phyloP scores from a whole-genome alignment of 2,329 filamentous ascomycete species.

The Aspergillus calidoustus region DNA sequence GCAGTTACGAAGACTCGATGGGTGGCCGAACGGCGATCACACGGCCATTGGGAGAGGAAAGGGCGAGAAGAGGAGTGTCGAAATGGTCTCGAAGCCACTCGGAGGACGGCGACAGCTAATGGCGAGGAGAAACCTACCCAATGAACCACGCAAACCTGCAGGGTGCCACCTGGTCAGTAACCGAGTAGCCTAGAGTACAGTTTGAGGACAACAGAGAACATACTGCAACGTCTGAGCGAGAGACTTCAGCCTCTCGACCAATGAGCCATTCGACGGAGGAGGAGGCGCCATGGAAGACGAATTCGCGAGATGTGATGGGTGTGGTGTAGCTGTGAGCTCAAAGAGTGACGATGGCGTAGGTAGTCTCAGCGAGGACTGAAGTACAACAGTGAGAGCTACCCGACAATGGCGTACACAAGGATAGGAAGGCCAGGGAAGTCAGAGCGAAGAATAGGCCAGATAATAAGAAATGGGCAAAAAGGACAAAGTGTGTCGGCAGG shows the following conservation, averaged over 20 bases:
- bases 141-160: slow-evolving; percentile 72
- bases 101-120: not conserved
- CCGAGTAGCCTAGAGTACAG: slow-evolving; percentile 16
- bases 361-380: slow-evolving; percentile 5
- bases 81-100: not conserved
- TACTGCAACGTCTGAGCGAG: slow-evolving; percentile 90
- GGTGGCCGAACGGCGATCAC: not conserved
- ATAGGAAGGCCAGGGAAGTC: not conserved
- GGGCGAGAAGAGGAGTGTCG: not conserved
- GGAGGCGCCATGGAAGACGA: slow-evolving; percentile 69
- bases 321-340: slow-evolving; percentile 8
- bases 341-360: slow-evolving; percentile 5
- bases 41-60: not conserved
- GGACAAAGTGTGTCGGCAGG: slow-evolving; percentile 2
- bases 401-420: slow-evolving; percentile 7
- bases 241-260: slow-evolving; percentile 73
- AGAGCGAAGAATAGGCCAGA: slow-evolving; percentile 11
- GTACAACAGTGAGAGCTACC: slow-evolving; percentile 2
- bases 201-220: slow-evolving; percentile 56
- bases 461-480: slow-evolving; percentile 24
- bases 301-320: not conserved
- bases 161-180: slow-evolving; percentile 39
- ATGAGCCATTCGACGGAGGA: slow-evolving; percentile 69
- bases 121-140: slow-evolving; percentile 64
- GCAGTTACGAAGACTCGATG: not conserved